Base-by-base conservation (phyloP, 176 grass and related monocot genomes). In the Elymus sibiricus region DNA sequence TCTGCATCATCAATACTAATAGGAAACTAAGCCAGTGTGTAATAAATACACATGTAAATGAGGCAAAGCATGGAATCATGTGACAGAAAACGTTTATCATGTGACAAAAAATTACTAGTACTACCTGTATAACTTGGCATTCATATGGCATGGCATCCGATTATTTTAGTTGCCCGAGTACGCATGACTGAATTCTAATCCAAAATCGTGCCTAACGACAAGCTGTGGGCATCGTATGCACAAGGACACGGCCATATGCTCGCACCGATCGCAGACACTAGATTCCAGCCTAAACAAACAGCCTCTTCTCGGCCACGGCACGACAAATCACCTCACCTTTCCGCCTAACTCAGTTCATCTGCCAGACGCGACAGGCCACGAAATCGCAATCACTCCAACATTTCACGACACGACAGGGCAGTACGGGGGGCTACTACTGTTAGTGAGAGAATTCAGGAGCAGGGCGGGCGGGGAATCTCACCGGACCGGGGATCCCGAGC, bases 401-500 rank as follows among this genome's bases (percentile, higher is more conserved):
- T 77, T 53, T 24, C 69, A 51, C n/a, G 61, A 70, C 63, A 16
- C 10, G 35, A 13, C 11, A 11, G 21, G 37, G 13, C 24, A 2
- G 58, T 29, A 29, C 71, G 72, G 72, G 58, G 6, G 8, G 28
- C 26, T 16, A 26, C 15, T 51, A 16, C 47, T 51, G 47, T 51
- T 32, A 21, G 7, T 1, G 78, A 21, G 70, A 1, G 3, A 83
- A 46, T 88, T 71, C 15, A 13, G 39, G 13, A 27, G 2, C n/a
- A n/a, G 2, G 10, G 62, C 9, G 16, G 27, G 28, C 19, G 15
- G 2, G 59, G 21, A 35, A 56, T 32, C 68, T 80, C 85, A 91
- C 85, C 76, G 53, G 76, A 70, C 39, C 59, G 67, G 62, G 28
- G 81, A 47, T 64, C 80, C 64, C 38, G 74, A 28, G 89, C 55